These are phyloP conservation scores for Anthoceros angustus DNA, from an alignment of 225 moss, liverwort and hornwort genomes.

Conservation along the genomic window DNA sequence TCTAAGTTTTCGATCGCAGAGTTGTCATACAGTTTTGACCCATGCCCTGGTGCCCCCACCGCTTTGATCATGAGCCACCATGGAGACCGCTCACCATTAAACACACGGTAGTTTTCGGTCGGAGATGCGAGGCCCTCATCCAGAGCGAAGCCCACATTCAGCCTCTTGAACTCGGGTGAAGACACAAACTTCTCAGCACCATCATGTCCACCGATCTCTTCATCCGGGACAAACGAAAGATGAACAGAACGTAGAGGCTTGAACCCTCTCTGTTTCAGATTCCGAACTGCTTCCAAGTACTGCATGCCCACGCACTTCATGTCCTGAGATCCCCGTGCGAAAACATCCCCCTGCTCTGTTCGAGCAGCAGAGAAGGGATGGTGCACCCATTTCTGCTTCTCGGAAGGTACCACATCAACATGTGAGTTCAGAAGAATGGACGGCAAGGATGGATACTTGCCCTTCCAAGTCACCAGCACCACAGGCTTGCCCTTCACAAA, in stretches of 20 bases:
- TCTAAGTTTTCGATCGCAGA: constrained; percentile 71
- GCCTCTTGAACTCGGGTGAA: constrained; percentile 47
- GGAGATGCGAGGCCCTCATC: constrained; percentile 67
- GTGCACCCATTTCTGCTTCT: constrained; percentile 39
- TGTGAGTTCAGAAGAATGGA: constrained; percentile 74
- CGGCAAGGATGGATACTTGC: constrained; percentile 41
- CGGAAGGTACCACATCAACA: constrained; percentile 76
- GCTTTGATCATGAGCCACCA: constrained; percentile 79
- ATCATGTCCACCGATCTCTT: constrained; percentile 67
- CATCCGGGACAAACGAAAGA: constrained; percentile 70
- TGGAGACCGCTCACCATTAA: constrained; percentile 48
- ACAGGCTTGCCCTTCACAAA: constrained; percentile 53
- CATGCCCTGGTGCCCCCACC: constrained; percentile 65
- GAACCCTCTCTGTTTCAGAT: constrained; percentile 48
- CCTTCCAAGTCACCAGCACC: constrained; percentile 52
- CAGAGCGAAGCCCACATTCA: constrained; percentile 47
- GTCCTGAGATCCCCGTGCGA: constrained; percentile 73
- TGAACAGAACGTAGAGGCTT: constrained; percentile 51
- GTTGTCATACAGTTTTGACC: constrained; percentile 73
- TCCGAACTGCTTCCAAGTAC: constrained; percentile 72
- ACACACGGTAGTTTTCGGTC: constrained; percentile 43
- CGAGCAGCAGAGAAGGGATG: constrained; percentile 43
- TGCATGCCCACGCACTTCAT: constrained; percentile 98
- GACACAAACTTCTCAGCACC: constrained; percentile 42
- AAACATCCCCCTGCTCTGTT: constrained; percentile 45